These are phyloP conservation scores for Grosmannia penicillata DNA, from an alignment of 2,329 filamentous ascomycete species.

Conservation along the genomic window DNA sequence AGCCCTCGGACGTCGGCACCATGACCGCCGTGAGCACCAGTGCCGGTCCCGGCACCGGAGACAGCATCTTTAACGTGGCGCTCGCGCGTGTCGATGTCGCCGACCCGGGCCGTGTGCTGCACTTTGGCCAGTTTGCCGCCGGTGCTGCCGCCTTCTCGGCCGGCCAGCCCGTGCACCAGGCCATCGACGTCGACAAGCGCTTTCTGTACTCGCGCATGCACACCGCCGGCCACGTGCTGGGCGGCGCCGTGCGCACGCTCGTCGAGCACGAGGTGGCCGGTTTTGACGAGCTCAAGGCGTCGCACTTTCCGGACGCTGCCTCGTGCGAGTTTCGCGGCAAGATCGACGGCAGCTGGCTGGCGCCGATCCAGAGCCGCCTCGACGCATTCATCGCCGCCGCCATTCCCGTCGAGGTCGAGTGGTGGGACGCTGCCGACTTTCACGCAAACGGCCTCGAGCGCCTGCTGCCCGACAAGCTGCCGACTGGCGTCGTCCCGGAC, in stretches of 20 bases:
- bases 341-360: constrained; percentile 50
- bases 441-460: constrained; percentile 33
- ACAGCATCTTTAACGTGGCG: constrained; percentile 32
- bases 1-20: constrained; percentile 51
- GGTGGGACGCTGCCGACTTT: constrained; percentile 53
- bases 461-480: constrained; percentile 35
- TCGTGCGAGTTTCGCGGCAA: constrained; percentile 52
- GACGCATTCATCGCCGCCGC: constrained; percentile 40
- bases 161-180: constrained; percentile 34
- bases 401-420: constrained; percentile 48
- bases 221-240: constrained; percentile 60
- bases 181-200: constrained; percentile 45
- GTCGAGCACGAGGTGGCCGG: constrained; percentile 32
- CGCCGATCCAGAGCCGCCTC: constrained; percentile 43
- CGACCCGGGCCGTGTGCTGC: constrained; percentile 41
- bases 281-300: constrained; percentile 56
- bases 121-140: constrained; percentile 42
- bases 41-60: neutral
- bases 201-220: constrained; percentile 52
- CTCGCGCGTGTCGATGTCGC: constrained; percentile 40
- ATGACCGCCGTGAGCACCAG: constrained; percentile 25
- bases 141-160: constrained; percentile 18
- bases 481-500: constrained; percentile 17
- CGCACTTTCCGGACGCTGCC: constrained; percentile 54
- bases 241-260: constrained; percentile 48